Evolutionary conservation across 306 rosid species (phyloP).

Genomic region (Crotalaria pallida): DNA sequence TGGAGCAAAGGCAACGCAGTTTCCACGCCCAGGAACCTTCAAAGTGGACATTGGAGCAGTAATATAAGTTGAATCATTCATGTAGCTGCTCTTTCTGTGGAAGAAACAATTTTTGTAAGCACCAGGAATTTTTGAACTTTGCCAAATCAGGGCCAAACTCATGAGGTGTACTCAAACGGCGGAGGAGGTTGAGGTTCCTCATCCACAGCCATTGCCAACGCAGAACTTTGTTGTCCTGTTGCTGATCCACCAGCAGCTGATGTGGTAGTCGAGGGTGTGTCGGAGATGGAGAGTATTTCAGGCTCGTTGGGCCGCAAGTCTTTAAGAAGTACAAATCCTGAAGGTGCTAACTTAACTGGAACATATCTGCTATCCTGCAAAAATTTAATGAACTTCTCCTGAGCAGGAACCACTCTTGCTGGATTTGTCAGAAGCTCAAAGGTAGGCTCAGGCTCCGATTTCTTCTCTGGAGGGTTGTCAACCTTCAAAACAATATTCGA

Average conservation of each 20-base stretch:
- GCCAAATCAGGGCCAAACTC: slow-evolving; percentile 21
- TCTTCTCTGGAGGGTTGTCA: slow-evolving; percentile 68
- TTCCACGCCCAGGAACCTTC: slow-evolving; percentile 18
- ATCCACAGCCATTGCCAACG: slow-evolving; percentile 88
- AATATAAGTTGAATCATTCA: slow-evolving; percentile 8
- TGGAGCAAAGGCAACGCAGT: slow-evolving; percentile 20
- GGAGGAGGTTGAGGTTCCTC: slow-evolving; percentile 99
- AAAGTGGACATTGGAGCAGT: slow-evolving; percentile 9
- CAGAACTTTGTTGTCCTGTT: slow-evolving; percentile 64
- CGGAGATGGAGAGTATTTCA: slow-evolving; percentile 79
- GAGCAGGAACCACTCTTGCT: slow-evolving; percentile 97
- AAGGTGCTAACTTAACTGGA: slow-evolving; percentile 84
- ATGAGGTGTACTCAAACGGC: slow-evolving; percentile 82
- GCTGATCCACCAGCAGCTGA: slow-evolving; percentile 74
- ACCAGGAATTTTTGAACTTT: not conserved
- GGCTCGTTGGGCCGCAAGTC: slow-evolving; percentile 82
- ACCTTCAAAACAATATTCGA: slow-evolving; percentile 42
- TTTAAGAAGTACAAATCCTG: slow-evolving; percentile 86
- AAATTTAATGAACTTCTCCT: slow-evolving; percentile 77
- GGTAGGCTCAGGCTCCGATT: slow-evolving; percentile 79
- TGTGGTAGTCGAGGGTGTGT: slow-evolving; percentile 69
- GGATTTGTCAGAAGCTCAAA: slow-evolving; percentile 90
- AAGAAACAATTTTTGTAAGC: not conserved
- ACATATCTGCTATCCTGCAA: slow-evolving; percentile 84
- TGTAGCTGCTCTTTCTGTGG: slow-evolving; percentile 4